Conservation (phyloP, 1,284 basidiomycete species). For the Cryptococcus wingfieldii region DNA sequence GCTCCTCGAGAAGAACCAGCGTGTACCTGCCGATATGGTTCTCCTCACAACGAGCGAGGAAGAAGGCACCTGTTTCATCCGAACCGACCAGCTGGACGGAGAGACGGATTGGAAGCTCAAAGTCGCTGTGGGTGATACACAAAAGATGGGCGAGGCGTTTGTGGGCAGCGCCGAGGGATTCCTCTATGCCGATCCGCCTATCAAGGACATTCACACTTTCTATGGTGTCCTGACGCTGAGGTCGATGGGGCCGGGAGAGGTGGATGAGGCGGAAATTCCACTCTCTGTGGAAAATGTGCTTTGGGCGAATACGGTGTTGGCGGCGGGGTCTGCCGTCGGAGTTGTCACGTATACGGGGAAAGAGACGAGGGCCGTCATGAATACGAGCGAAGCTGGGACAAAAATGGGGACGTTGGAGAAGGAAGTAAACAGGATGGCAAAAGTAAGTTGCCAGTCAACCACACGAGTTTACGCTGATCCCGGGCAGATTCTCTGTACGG, state of each 20-base stretch:
- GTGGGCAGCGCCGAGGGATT: slow-evolving; percentile 73
- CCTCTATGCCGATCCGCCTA: slow-evolving; percentile 86
- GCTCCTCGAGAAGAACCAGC: slow-evolving; percentile 90
- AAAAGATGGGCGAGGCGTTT: slow-evolving; percentile 66
- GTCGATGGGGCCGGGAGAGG: slow-evolving; percentile 50
- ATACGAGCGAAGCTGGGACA: slow-evolving; percentile 93
- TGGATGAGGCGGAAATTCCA: slow-evolving; percentile 65
- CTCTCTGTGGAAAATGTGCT: slow-evolving; percentile 89
- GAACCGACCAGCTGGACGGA: slow-evolving; percentile 97
- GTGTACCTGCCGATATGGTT: slow-evolving; percentile 92
- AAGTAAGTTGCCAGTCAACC: slow-evolving; percentile 55
- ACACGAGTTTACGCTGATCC: not conserved
- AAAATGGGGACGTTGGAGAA: slow-evolving; percentile 89
- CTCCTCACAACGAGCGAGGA: slow-evolving; percentile 75
- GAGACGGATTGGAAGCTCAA: slow-evolving; percentile 99
- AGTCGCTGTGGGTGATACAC: slow-evolving; percentile 78
- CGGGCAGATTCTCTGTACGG: slow-evolving; percentile 74
- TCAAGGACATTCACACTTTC: slow-evolving; percentile 95
- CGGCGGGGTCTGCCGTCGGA: slow-evolving; percentile 88
- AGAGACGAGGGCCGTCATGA: slow-evolving; percentile 98
- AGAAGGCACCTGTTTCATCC: slow-evolving; percentile 89
- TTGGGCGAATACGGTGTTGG: slow-evolving; percentile 97
- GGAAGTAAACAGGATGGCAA: slow-evolving; percentile 93
- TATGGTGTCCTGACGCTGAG: slow-evolving; percentile 86
- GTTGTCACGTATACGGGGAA: slow-evolving; percentile 90